Conservation (phyloP, 1,139 yeast species). For the Debaryomyces psychrophilus region DNA sequence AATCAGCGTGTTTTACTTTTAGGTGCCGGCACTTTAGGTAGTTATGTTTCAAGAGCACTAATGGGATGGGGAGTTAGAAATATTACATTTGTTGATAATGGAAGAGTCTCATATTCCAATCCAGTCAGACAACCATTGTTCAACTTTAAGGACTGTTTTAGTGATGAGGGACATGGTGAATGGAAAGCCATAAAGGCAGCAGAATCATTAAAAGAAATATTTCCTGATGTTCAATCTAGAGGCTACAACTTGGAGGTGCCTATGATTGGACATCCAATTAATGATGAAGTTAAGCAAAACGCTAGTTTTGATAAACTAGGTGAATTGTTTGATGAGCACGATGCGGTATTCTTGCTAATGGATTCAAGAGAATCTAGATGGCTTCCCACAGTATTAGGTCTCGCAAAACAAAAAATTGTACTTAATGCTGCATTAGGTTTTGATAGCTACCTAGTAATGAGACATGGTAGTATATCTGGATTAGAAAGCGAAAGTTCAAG, state of each 20-base stretch:
- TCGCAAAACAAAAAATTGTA: slow-evolving; percentile 67
- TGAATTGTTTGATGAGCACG: slow-evolving; percentile 65
- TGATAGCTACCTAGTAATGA: slow-evolving; percentile 89
- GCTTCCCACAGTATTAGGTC: slow-evolving; percentile 87
- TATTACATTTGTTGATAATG: slow-evolving; percentile 88
- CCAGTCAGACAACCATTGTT: slow-evolving; percentile 94
- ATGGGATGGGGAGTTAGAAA: slow-evolving; percentile 92
- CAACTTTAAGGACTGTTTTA: slow-evolving; percentile 71
- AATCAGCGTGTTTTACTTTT: slow-evolving; percentile 66
- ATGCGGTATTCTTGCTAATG: slow-evolving; percentile 77
- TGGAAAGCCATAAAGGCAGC: slow-evolving; percentile 82
- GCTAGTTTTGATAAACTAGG: slow-evolving; percentile 55
- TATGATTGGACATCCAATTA: slow-evolving; percentile 90
- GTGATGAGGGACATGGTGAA: slow-evolving; percentile 60
- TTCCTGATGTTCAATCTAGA: slow-evolving; percentile 69
- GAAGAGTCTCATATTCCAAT: slow-evolving; percentile 84
- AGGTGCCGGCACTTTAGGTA: slow-evolving; percentile 98
- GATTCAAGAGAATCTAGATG: slow-evolving; percentile 96
- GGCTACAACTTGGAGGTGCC: slow-evolving; percentile 80
- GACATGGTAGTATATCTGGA: slow-evolving; percentile 65
- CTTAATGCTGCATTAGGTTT: slow-evolving; percentile 94
- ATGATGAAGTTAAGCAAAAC: slow-evolving; percentile 48
- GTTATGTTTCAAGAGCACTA: slow-evolving; percentile 82
- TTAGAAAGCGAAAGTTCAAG: slow-evolving; percentile 28
- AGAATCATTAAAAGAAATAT: slow-evolving; percentile 64